Percentiles rank a stretch among this genome's conserved stretches.
These are phyloP conservation scores for Erodium trifolium DNA, from an alignment of 441 rosid genomes.

Conservation along the genomic window DNA sequence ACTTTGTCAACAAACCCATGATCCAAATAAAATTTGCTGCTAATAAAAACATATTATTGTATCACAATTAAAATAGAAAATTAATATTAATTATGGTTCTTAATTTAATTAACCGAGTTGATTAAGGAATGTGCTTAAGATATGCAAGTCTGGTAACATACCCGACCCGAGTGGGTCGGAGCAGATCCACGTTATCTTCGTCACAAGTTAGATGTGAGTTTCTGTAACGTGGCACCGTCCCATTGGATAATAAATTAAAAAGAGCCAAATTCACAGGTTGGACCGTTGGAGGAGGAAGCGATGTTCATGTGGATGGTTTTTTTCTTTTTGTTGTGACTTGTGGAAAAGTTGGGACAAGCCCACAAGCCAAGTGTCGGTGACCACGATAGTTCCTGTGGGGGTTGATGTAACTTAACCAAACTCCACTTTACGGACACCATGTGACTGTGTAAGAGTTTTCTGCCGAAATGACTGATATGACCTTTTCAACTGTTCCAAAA, in stretches of 20 bases:
- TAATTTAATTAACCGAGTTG: background rate
- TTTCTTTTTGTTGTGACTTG: background rate
- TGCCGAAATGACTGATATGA: background rate
- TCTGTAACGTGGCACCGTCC: background rate
- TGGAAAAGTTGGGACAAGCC: background rate
- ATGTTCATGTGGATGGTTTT: background rate
- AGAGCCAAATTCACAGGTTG: background rate
- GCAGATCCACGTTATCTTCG: background rate
- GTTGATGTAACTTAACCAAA: slow-evolving; percentile 3
- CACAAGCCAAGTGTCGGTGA: slow-evolving; percentile 4
- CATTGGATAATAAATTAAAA: background rate
- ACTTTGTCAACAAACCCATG: slow-evolving; percentile 8
- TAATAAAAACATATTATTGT: background rate
- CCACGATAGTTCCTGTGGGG: slow-evolving; percentile 3
- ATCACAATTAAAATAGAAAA: background rate
- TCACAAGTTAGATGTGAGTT: too few relatives aligned
- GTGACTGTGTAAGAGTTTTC: background rate
- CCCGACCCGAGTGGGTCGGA: too few relatives aligned
- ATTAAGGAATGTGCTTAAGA: background rate
- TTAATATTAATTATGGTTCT: too few relatives aligned
- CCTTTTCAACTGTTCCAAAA: background rate
- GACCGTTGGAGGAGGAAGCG: background rate
- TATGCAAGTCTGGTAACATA: background rate
- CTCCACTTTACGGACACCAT: background rate
- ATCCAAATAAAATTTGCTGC: slow-evolving; percentile 29